Evolutionary conservation across 1,284 basidiomycete species (phyloP).

Genomic region (Caloboletus firmus): DNA sequence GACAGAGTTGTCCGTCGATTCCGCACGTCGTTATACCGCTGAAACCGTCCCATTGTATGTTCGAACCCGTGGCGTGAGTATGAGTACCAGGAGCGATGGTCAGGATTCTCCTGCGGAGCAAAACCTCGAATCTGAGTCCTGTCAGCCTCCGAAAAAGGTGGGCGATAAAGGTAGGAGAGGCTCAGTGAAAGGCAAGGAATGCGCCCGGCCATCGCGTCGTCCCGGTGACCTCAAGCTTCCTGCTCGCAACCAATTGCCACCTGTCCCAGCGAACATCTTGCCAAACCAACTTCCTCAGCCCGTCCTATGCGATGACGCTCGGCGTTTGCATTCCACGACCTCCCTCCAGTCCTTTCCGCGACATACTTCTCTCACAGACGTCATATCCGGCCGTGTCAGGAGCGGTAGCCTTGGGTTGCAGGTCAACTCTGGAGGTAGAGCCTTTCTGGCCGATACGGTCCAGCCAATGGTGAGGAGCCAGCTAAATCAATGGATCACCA

Average conservation of each 20-base stretch:
- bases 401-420: constrained; percentile 58
- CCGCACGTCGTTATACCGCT: constrained; percentile 31
- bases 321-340: constrained; percentile 42
- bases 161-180: constrained; percentile 36
- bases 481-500: constrained; percentile 14
- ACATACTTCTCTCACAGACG: constrained; percentile 28
- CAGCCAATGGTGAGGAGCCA: constrained; percentile 35
- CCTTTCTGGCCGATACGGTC: constrained; percentile 40
- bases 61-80: constrained; percentile 55
- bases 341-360: constrained; percentile 45
- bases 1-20: constrained; percentile 26
- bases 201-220: constrained; percentile 29
- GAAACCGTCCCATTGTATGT: constrained; percentile 39
- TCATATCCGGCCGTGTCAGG: constrained; percentile 45
- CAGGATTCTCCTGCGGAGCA: constrained; percentile 28
- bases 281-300: constrained; percentile 26
- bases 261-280: constrained; percentile 16
- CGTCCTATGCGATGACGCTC: constrained; percentile 38
- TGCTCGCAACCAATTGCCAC: constrained; percentile 35
- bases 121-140: constrained; percentile 28
- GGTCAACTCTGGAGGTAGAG: constrained; percentile 33
- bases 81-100: constrained; percentile 43
- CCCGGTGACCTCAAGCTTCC: constrained; percentile 40
- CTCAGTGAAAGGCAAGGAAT: constrained; percentile 35
- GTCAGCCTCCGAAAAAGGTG: constrained; percentile 32